Conservation (phyloP, 2,329 filamentous ascomycete genomes). For the Aspergillus spinulosporus region DNA sequence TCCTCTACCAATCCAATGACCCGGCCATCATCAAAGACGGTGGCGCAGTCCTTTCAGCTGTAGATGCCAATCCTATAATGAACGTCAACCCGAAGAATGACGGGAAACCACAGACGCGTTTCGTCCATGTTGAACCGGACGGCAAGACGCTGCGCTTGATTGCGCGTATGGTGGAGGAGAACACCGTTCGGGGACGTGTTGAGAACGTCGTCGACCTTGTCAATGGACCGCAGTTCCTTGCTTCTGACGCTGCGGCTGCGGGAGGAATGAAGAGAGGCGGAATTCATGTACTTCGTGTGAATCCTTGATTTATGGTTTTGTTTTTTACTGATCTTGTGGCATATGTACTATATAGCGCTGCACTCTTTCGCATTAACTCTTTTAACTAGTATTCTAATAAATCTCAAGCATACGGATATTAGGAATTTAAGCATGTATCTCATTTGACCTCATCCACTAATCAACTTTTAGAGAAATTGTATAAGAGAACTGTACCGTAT, state of each 20-base stretch:
- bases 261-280: slow-evolving; percentile 30
- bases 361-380: too few relatives aligned
- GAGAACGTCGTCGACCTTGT: slow-evolving; percentile 37
- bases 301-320: slow-evolving; percentile 6
- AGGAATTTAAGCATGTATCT: too few relatives aligned
- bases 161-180: slow-evolving; percentile 36
- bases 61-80: slow-evolving; percentile 32
- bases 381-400: too few relatives aligned
- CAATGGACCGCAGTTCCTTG: slow-evolving; percentile 37
- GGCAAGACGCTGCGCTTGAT: slow-evolving; percentile 36
- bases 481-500: too few relatives aligned
- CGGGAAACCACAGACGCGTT: slow-evolving; percentile 30
- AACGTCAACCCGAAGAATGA: slow-evolving; percentile 22
- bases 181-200: slow-evolving; percentile 35
- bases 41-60: slow-evolving; percentile 37
- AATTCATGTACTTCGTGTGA: slow-evolving; percentile 38
- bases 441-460: too few relatives aligned
- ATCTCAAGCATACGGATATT: too few relatives aligned
- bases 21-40: slow-evolving; percentile 35
- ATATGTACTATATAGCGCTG: neutral
- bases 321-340: neutral
- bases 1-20: slow-evolving; percentile 36
- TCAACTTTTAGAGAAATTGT: too few relatives aligned
- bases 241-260: slow-evolving; percentile 29
- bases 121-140: slow-evolving; percentile 42